Percentiles rank a stretch among this genome's conserved stretches.
phyloP scores from a whole-genome alignment of 2,329 filamentous ascomycete genomes.

The Grosmannia clavigera region DNA sequence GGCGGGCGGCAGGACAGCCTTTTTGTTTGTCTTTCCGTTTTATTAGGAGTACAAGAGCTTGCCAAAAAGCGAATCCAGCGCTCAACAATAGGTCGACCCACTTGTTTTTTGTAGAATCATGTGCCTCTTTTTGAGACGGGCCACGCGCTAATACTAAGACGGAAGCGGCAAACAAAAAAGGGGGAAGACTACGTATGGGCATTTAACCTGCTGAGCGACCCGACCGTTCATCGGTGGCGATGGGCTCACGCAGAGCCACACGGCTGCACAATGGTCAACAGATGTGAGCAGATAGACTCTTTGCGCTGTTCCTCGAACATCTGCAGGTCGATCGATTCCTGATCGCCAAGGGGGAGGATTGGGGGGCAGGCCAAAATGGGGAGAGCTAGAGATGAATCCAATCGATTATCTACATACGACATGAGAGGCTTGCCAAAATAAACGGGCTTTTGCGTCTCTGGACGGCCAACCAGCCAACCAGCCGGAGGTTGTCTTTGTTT shows the following conservation, averaged over 20 bases:
- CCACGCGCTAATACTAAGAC: slow-evolving; percentile 24
- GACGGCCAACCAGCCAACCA: not conserved
- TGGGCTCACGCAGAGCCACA: not conserved
- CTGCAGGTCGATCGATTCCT: too few species aligned
- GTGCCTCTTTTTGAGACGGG: slow-evolving; percentile 32
- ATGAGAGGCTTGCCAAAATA: too few species aligned
- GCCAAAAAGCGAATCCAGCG: not conserved
- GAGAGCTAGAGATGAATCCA: too few species aligned
- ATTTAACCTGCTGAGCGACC: slow-evolving; percentile 11
- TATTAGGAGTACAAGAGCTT: not conserved
- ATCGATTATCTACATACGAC: too few species aligned
- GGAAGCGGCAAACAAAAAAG: slow-evolving; percentile 21
- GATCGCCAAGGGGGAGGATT: too few species aligned
- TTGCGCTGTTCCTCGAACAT: too few species aligned
- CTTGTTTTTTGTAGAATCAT: slow-evolving; percentile 25
- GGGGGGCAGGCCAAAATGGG: too few species aligned
- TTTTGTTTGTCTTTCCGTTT: not conserved
- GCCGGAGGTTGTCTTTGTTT: not conserved
- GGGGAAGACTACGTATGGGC: not conserved
- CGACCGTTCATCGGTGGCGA: not conserved
- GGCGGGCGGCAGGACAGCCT: not conserved
- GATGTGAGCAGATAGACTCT: too few species aligned
- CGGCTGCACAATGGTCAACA: not conserved
- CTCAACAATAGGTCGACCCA: slow-evolving; percentile 15
- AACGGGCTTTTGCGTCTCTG: too few species aligned